Conservation (phyloP, 352 stramenopile species). For the Aphanomyces cochlioides region DNA sequence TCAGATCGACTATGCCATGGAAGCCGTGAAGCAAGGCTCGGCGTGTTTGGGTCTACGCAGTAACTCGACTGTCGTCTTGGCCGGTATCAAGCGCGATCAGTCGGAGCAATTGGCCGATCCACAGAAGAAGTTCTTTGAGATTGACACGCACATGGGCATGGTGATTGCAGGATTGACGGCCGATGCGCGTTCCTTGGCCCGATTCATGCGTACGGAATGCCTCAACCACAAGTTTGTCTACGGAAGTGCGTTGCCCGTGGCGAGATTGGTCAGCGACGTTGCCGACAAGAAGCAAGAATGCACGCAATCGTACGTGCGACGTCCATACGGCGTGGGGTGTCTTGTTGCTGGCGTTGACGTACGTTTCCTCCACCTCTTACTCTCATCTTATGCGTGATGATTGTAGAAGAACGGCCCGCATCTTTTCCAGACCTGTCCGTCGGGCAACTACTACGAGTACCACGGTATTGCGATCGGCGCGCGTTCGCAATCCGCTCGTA, state of each 20-base stretch:
- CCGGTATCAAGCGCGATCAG: conserved; percentile 80
- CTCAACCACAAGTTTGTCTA: conserved; percentile 99
- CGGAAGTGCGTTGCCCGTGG: conserved; percentile 91
- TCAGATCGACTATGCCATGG: conserved; percentile 97
- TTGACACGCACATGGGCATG: conserved; percentile 98
- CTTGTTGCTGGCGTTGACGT: conserved; percentile 90
- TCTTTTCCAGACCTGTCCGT: conserved; percentile 98
- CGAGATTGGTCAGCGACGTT: conserved; percentile 93
- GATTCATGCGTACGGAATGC: conserved; percentile 97
- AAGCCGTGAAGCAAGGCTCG: conserved; percentile 95
- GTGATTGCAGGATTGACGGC: conserved; percentile 97
- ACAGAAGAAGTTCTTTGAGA: conserved; percentile 98
- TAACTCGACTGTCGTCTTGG: conserved; percentile 92
- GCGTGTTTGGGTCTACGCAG: conserved; percentile 94
- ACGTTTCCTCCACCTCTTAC: conserved; percentile 37
- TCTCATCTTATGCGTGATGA: conserved; percentile 13
- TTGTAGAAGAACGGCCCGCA: conserved; percentile 94
- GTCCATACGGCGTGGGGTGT: conserved; percentile 98
- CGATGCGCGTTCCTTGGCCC: conserved; percentile 93
- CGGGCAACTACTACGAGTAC: conserved; percentile 99
- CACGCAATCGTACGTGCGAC: conserved; percentile 98
- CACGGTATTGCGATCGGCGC: conserved; percentile 97
- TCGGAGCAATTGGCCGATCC: conserved; percentile 92
- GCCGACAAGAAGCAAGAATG: conserved; percentile 99
- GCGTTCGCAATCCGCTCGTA: conserved; percentile 95